These are phyloP conservation scores for Rhynchosporium secalis DNA, from an alignment of 2,329 filamentous ascomycete genomes.

Conservation along the genomic window DNA sequence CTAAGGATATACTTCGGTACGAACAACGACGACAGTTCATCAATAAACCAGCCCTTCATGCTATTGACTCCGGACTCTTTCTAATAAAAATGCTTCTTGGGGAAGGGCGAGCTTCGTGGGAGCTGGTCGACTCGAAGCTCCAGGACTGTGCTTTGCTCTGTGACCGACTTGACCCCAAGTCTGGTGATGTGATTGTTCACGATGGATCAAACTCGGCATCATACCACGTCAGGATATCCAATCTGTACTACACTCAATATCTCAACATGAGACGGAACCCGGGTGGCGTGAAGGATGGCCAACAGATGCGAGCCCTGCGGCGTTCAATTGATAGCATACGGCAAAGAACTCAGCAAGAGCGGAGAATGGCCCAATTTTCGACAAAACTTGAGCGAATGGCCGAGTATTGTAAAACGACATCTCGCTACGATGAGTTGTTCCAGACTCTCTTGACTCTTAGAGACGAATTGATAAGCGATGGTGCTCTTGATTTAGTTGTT, in stretches of 20 bases:
- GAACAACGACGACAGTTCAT: conserved; percentile 55
- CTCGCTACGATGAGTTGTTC: conserved; percentile 57
- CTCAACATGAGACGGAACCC: conserved; percentile 50
- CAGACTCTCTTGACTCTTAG: conserved; percentile 61
- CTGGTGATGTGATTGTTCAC: conserved; percentile 1
- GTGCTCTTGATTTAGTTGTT: conserved; percentile 56
- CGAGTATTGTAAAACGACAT: conserved; percentile 56
- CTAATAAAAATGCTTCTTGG: conserved; percentile 55
- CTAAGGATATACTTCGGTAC: conserved; percentile 61
- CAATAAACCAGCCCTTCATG: conserved; percentile 52
- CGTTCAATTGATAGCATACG: conserved; percentile 64
- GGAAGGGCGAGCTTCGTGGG: conserved; percentile 51
- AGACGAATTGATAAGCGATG: conserved; percentile 59
- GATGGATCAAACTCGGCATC: conserved; percentile 41
- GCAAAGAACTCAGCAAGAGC: conserved; percentile 53
- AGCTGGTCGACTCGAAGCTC: conserved; percentile 55
- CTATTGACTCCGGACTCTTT: conserved; percentile 61
- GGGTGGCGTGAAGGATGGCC: conserved; percentile 44
- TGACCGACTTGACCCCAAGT: conserved; percentile 48
- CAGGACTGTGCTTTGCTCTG: conserved; percentile 57
- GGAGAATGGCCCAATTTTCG: conserved; percentile 58
- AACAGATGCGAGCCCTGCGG: conserved; percentile 57
- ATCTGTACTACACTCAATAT: conserved; percentile 68
- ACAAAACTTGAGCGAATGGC: conserved; percentile 68
- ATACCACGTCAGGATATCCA: conserved; percentile 67